Base-by-base conservation (phyloP, 768 basidiomycete species). In the Hypholoma sublateritium region DNA sequence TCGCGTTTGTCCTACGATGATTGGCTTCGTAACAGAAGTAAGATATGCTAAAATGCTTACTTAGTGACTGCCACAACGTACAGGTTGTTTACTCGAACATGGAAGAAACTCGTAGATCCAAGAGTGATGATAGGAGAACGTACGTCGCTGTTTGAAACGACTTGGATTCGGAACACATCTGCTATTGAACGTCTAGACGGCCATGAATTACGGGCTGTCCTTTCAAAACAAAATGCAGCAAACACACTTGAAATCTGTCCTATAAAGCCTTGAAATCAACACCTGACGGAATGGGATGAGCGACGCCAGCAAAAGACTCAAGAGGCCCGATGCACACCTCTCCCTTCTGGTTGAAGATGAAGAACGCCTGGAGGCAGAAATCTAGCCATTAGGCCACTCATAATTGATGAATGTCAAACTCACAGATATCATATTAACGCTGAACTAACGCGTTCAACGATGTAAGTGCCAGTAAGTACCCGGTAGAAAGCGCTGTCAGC, bases 261-360 rank as follows among this genome's bases (percentile, higher is more conserved):
- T 86, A 74, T 97, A 99, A 24, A 98, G 81, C 60, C 97, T 82
- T 44, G 95, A 97, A 69, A 98, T 99, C 65, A 99, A 82, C 65
- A 98, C 92, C 93, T 95, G 65, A 36, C 53, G 32, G 46, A 42
- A 46, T 54, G 60, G 47, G 22, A 42, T 34, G 22, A 53, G 50
- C 16, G 14, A 8, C 12, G 35, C 9, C 25, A 39, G n/a, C 34
- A 39, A n/a, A n/a, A n/a, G n/a, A n/a, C n/a, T n/a, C 19, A 34
- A 36, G 50, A n/a, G 24, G 11, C 28, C 21, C 47, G 46, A 52
- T 36, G 68, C 83, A 39, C 55, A 95, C 96, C 84, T 98, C 97
- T 72, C 97, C 97, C 74, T 98, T 98, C 74, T 95, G 94, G 70
- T 98, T 99, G 81, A 98, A 97, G 57, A 98, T 93, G 74, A 98